phyloP scores from a whole-genome alignment of 2,329 filamentous ascomycete species.

The Venturia asperata region DNA sequence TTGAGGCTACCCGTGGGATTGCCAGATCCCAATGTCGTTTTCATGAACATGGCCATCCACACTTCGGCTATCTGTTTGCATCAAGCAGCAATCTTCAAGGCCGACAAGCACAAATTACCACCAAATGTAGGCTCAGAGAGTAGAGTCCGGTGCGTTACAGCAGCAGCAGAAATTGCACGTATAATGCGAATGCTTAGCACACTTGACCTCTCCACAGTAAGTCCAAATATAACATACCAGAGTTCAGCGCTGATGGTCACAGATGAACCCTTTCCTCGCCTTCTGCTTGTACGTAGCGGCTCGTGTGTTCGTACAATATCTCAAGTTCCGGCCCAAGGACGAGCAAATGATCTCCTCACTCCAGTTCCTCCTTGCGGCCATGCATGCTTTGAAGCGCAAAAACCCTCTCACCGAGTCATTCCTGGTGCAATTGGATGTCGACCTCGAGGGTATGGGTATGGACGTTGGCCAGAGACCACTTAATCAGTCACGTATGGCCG shows the following conservation, averaged over 20 bases:
- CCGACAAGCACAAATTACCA: conserved; percentile 77
- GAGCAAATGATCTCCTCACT: conserved; percentile 69
- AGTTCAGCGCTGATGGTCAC: conserved; percentile 22
- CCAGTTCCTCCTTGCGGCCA: conserved; percentile 83
- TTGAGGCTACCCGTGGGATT: conserved; percentile 73
- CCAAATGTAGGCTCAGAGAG: conserved; percentile 76
- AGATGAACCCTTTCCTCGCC: conserved; percentile 94
- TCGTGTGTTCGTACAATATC: conserved; percentile 88
- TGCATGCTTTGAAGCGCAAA: conserved; percentile 79
- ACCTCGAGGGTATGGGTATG: conserved; percentile 67
- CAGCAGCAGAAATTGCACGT: conserved; percentile 85
- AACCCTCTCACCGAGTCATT: conserved; percentile 94
- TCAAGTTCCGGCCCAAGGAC: conserved; percentile 90
- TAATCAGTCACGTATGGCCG: background rate
- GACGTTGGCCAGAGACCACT: conserved; percentile 12
- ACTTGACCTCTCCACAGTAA: conserved; percentile 72
- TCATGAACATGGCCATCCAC: conserved; percentile 94
- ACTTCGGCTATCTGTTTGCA: conserved; percentile 96
- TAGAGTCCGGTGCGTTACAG: conserved; percentile 86
- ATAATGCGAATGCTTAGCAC: conserved; percentile 96
- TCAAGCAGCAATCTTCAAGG: conserved; percentile 95
- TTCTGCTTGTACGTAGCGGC: conserved; percentile 96
- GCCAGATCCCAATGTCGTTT: conserved; percentile 75
- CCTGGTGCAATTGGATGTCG: conserved; percentile 84
- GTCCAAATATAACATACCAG: conserved; percentile 30